A percentile compares a stretch with the other conserved stretches of the same genome.
Conservation (phyloP, 2,329 filamentous ascomycete species). For the Hypoxylon sp. region DNA sequence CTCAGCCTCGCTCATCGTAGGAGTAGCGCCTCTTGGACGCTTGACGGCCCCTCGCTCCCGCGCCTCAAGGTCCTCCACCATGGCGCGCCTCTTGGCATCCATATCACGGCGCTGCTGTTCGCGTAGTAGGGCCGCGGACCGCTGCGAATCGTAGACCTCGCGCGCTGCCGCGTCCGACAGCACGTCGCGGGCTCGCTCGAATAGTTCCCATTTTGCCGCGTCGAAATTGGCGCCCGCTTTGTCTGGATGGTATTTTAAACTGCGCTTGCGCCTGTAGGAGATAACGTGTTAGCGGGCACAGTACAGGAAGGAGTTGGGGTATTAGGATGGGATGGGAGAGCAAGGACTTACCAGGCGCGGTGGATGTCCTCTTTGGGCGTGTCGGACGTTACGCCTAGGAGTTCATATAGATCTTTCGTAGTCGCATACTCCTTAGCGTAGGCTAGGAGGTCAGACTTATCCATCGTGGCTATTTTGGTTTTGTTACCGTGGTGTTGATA, state of each 20-base stretch:
- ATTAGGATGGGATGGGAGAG: background rate
- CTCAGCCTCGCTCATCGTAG: constrained; percentile 49
- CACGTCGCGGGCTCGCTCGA: constrained; percentile 89
- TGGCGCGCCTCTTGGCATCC: constrained; percentile 78
- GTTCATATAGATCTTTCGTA: constrained; percentile 81
- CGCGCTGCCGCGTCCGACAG: constrained; percentile 80
- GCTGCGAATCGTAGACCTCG: constrained; percentile 81
- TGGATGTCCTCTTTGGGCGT: constrained; percentile 81
- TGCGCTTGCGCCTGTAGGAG: constrained; percentile 69
- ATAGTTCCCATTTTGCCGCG: constrained; percentile 84
- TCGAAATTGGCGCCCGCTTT: constrained; percentile 84
- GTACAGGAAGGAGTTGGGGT: background rate
- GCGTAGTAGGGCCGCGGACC: constrained; percentile 76
- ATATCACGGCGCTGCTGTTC: constrained; percentile 80
- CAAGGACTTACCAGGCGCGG: constrained; percentile 72
- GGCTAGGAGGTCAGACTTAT: constrained; percentile 64
- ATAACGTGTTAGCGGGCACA: constrained; percentile 4
- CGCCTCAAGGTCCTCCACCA: constrained; percentile 89
- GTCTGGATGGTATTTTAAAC: constrained; percentile 94
- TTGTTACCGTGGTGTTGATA: background rate
- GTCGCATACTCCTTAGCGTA: constrained; percentile 72
- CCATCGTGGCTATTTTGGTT: constrained; percentile 38
- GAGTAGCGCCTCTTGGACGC: constrained; percentile 66
- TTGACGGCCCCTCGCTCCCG: constrained; percentile 76
- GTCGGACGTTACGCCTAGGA: constrained; percentile 77